Conservation (phyloP, 192 early-diverging fungal genomes). For the Cladochytrium replicatum region DNA sequence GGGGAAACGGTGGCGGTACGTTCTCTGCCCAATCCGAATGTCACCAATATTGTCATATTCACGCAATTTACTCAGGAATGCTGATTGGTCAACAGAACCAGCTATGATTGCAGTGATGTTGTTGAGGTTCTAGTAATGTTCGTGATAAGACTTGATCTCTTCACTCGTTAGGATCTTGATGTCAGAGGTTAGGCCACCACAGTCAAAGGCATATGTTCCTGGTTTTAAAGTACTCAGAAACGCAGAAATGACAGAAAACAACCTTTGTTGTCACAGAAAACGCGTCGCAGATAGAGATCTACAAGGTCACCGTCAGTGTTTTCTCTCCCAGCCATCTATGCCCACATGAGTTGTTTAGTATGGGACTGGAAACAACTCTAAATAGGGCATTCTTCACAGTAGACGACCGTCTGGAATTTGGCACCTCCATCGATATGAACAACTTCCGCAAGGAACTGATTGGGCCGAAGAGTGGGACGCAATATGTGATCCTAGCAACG, state of each 20-base stretch:
- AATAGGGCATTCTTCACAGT: conserved; percentile 27
- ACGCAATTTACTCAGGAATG: no score
- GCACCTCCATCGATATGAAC: conserved; percentile 64
- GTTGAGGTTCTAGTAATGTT: conserved; percentile 58
- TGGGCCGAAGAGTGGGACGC: conserved; percentile 56
- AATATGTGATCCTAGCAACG: conserved; percentile 75
- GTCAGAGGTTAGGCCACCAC: conserved; percentile 63
- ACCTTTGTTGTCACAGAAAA: no score
- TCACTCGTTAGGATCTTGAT: conserved; percentile 65
- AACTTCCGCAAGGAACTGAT: conserved; percentile 67
- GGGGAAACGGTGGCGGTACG: no score
- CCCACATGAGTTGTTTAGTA: conserved; percentile 16
- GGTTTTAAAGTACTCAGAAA: conserved; percentile 39
- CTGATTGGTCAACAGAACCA: conserved; percentile 32
- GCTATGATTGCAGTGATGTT: conserved; percentile 60
- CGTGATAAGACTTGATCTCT: conserved; percentile 68
- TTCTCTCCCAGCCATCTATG: conserved; percentile 66
- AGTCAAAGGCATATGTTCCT: conserved; percentile 59
- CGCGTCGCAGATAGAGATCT: no score
- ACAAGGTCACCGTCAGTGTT: conserved; percentile 58
- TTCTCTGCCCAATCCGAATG: no score
- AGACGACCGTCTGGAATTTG: conserved; percentile 71
- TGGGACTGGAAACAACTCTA: no score
- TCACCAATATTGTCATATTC: no score
- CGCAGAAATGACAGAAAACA: no score